Base-by-base conservation (phyloP, 306 rosid genomes). In the Lathyrus sativus region DNA sequence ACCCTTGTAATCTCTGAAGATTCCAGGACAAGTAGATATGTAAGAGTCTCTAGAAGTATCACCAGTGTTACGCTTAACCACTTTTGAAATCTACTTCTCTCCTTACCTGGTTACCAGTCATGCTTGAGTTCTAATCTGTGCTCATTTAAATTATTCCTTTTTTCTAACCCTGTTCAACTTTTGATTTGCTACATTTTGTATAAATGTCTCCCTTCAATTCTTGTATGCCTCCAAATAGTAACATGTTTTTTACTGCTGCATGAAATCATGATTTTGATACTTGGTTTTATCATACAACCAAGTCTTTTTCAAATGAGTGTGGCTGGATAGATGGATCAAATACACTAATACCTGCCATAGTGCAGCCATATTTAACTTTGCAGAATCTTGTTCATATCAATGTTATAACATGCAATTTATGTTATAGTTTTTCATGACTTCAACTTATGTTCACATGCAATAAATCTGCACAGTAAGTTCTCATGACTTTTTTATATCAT, bases 191-290 rank as follows among this genome's bases (percentile, higher is more conserved):
- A 53, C 14, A 22, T 53, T 53, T 18, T 22, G 59, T 22, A 22
- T 53, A 53, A 53, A 53, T 53, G 11, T 51, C 11, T 38, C 41
- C 60, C 28, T 17, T 68, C 11, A 39, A 17, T 71, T 41, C 68
- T 56, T 37, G 48, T 58, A 44, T 26, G 69, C 54, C 62, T 33
- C 31, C 24, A 19, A 64, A 24, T 64, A 24, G 49, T 19, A 6
- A 7, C 9, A 1, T 24, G 0, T 24, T 43, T 39, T 3, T 63
- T 31, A 12, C 28, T 43, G 38, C 13, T 64, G 56, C 46, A 22
- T 44, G 24, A 12, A 57, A 71, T 58, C 28, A 10, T 54, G n/a
- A 42, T 72, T 65, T 59, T 56, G 39, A 65, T 59, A 29, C 50
- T 46, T 49, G 5, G 37, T 49, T 50, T 19, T 70, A 18, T 11